Percentiles rank a stretch among this genome's conserved stretches.
These are phyloP conservation scores for Chlamydomonas incerta DNA, from an alignment of 139 green algal genomes.

Conservation along the genomic window DNA sequence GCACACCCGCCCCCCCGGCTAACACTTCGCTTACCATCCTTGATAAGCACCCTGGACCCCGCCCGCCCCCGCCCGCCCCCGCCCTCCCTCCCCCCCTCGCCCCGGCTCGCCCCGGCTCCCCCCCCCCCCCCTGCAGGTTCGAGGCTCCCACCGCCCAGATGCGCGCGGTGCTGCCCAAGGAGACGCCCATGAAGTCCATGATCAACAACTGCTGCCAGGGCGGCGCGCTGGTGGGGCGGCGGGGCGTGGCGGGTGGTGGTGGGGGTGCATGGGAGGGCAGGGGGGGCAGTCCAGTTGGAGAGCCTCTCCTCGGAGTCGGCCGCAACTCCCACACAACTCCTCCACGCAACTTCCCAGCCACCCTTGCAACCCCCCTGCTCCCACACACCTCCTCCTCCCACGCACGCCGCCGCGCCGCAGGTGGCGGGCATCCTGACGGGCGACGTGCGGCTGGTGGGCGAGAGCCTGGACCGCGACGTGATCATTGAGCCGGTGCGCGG, in stretches of 20 bases:
- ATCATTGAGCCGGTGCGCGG: slow-evolving; percentile 94
- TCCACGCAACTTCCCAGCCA: too few relatives aligned
- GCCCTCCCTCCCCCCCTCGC: slow-evolving; percentile 1
- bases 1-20: too few relatives aligned
- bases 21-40: too few relatives aligned
- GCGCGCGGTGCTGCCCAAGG: slow-evolving; percentile 90
- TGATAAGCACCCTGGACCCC: too few relatives aligned
- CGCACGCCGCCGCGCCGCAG: slow-evolving; percentile 45
- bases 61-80: too few relatives aligned
- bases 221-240: slow-evolving; percentile 80
- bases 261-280: not conserved
- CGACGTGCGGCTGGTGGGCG: slow-evolving; percentile 81
- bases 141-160: slow-evolving; percentile 92
- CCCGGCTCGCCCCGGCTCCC: too few relatives aligned
- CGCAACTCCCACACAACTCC: too few relatives aligned
- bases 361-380: not conserved
- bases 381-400: not conserved
- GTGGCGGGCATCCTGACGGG: slow-evolving; percentile 86
- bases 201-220: slow-evolving; percentile 92
- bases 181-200: slow-evolving; percentile 87
- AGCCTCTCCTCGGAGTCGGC: too few relatives aligned
- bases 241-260: not conserved
- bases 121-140: slow-evolving; percentile 69
- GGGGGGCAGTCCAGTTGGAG: too few relatives aligned
- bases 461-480: slow-evolving; percentile 88